Evolutionary conservation across 768 basidiomycete species (phyloP).

Genomic region (Lentinula sp.): DNA sequence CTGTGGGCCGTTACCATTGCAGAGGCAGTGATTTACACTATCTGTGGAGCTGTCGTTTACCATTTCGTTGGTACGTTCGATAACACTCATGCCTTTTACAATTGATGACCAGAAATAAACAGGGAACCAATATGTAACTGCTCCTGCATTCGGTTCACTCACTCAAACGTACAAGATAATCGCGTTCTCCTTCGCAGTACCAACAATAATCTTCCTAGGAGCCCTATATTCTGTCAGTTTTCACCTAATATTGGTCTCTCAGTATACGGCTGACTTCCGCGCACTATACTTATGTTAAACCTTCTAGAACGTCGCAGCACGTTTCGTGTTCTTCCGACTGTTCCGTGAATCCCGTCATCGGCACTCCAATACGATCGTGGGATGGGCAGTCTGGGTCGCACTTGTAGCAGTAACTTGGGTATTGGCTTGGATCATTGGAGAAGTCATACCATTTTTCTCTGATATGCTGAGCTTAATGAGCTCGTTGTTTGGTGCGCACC

Average conservation of each 20-base stretch:
- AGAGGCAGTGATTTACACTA: constrained; percentile 33
- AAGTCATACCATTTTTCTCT: constrained; percentile 31
- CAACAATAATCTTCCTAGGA: constrained; percentile 39
- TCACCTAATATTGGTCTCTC: background rate
- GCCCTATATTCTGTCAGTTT: constrained; percentile 33
- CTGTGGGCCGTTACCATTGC: constrained; percentile 38
- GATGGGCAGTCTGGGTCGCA: constrained; percentile 24
- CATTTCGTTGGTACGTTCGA: constrained; percentile 23
- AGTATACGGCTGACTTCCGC: background rate
- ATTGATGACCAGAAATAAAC: background rate
- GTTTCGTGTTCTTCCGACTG: constrained; percentile 40
- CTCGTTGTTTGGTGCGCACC: constrained; percentile 29
- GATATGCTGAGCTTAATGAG: constrained; percentile 36
- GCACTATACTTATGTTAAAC: background rate
- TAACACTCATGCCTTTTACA: background rate
- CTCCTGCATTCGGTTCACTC: constrained; percentile 37
- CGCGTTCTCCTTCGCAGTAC: constrained; percentile 39
- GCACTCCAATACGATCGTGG: constrained; percentile 25
- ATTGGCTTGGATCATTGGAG: constrained; percentile 26
- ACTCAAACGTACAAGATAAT: constrained; percentile 32
- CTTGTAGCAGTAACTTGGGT: constrained; percentile 27
- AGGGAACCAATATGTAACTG: constrained; percentile 38
- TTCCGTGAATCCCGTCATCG: constrained; percentile 31
- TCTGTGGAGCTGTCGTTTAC: constrained; percentile 39
- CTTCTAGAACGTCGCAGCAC: constrained; percentile 31